Conservation (phyloP, 2,329 filamentous ascomycete species). For the Xylaria arbuscula region DNA sequence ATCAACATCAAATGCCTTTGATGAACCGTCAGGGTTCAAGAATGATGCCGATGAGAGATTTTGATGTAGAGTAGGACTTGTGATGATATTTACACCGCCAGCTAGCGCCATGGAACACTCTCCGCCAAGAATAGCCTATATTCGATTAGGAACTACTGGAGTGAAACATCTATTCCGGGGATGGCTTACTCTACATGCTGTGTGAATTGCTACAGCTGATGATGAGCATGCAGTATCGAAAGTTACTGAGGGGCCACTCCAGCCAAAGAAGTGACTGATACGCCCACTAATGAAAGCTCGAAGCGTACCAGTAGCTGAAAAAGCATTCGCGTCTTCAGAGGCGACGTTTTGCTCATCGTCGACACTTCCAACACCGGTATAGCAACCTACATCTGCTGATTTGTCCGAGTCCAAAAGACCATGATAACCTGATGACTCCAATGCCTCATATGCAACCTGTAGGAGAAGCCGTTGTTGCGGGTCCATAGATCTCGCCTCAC, state of each 20-base stretch:
- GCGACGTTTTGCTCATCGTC: slow-evolving; percentile 25
- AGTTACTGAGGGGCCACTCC: slow-evolving; percentile 49
- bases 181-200: slow-evolving; percentile 45
- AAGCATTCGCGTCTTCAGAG: slow-evolving; percentile 25
- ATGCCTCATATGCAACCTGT: too few relatives aligned
- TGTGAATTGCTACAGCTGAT: slow-evolving; percentile 52
- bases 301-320: slow-evolving; percentile 40
- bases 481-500: too few relatives aligned
- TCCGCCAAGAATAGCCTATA: neutral
- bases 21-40: slow-evolving; percentile 58
- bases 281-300: slow-evolving; percentile 46
- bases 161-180: neutral
- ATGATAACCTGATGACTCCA: slow-evolving; percentile 44
- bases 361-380: neutral
- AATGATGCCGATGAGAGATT: slow-evolving; percentile 51
- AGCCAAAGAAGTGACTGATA: slow-evolving; percentile 51
- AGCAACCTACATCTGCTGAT: neutral
- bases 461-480: too few relatives aligned
- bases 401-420: too few relatives aligned
- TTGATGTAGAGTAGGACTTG: slow-evolving; percentile 51
- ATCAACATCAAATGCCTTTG: slow-evolving; percentile 61
- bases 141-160: too few relatives aligned
- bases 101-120: slow-evolving; percentile 36
- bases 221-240: slow-evolving; percentile 55
- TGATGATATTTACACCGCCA: slow-evolving; percentile 49